A percentile compares a stretch with the other conserved stretches of the same genome.
phyloP scores from a whole-genome alignment of 2,329 filamentous ascomycete species.

The Madurella fahalii region DNA sequence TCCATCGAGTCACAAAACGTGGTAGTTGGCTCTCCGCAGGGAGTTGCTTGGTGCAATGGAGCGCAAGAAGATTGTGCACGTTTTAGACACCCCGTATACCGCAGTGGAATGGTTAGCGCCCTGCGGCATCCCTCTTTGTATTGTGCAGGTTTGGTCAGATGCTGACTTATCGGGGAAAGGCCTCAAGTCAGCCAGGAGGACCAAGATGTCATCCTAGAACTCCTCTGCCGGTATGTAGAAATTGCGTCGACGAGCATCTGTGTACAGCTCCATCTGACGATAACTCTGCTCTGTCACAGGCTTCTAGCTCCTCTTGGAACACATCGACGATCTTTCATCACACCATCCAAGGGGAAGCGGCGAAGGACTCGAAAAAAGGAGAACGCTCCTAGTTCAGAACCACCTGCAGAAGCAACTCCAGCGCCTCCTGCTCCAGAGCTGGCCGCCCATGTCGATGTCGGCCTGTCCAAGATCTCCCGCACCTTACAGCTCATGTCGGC shows the following conservation, averaged over 20 bases:
- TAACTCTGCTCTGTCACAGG: slow-evolving; percentile 35
- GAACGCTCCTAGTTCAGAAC: slow-evolving; percentile 18
- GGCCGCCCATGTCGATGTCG: slow-evolving; percentile 56
- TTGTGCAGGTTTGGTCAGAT: slow-evolving; percentile 8
- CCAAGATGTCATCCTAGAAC: slow-evolving; percentile 61
- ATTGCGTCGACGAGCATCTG: background rate
- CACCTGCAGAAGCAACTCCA: background rate
- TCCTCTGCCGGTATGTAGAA: slow-evolving; percentile 58
- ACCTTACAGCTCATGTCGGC: slow-evolving; percentile 46
- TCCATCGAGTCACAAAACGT: background rate
- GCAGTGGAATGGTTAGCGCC: slow-evolving; percentile 52
- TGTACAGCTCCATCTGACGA: slow-evolving; percentile 2
- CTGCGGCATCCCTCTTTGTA: background rate
- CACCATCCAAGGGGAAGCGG: slow-evolving; percentile 59
- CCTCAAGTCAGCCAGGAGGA: slow-evolving; percentile 54
- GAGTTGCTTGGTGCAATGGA: slow-evolving; percentile 36
- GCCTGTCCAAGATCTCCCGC: slow-evolving; percentile 60
- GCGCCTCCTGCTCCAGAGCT: slow-evolving; percentile 48
- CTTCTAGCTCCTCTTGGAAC: slow-evolving; percentile 61
- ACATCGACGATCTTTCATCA: slow-evolving; percentile 51
- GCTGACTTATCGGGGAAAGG: slow-evolving; percentile 40
- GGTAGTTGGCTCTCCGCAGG: background rate
- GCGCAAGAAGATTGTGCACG: slow-evolving; percentile 58
- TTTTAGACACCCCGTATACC: slow-evolving; percentile 44
- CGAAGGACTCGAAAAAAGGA: slow-evolving; percentile 47